Conservation (phyloP, 2,329 filamentous ascomycete genomes). For the Penicillium brasilianum region DNA sequence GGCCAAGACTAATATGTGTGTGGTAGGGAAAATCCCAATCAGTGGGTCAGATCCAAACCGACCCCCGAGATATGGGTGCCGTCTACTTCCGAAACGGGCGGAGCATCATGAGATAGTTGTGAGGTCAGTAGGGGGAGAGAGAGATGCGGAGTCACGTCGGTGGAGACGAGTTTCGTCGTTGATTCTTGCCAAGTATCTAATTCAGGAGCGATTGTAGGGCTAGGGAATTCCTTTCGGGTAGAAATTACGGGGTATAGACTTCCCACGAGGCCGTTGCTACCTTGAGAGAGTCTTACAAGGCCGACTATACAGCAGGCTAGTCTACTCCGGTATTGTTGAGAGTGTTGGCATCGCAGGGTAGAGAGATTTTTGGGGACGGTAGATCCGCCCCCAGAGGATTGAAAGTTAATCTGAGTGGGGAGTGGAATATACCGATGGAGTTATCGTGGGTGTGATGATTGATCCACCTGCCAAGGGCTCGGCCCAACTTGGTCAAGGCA, state of each 20-base stretch:
- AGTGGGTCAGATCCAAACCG: background rate
- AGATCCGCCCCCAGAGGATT: background rate
- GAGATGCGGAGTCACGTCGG: background rate
- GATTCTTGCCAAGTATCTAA: background rate
- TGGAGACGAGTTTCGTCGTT: background rate
- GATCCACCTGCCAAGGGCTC: background rate
- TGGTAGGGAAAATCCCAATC: conserved; percentile 7
- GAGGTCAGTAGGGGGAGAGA: background rate
- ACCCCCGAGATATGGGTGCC: background rate
- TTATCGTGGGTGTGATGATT: background rate
- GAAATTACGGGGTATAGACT: background rate
- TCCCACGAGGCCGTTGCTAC: background rate
- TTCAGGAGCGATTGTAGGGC: background rate
- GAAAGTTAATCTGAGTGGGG: conserved; percentile 1
- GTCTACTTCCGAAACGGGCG: conserved; percentile 1
- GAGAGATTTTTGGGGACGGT: background rate
- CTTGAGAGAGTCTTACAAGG: background rate
- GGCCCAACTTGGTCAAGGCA: background rate
- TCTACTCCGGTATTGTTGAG: background rate
- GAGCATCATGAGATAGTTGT: conserved; percentile 5
- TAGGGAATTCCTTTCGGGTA: background rate
- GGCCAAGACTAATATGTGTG: conserved; percentile 3
- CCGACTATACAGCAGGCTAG: background rate
- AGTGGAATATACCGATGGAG: background rate
- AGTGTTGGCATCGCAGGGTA: background rate